A percentile compares a stretch with the other conserved stretches of the same genome.
phyloP scores from a whole-genome alignment of 2,329 filamentous ascomycete genomes.

The Diaporthe helianthi region DNA sequence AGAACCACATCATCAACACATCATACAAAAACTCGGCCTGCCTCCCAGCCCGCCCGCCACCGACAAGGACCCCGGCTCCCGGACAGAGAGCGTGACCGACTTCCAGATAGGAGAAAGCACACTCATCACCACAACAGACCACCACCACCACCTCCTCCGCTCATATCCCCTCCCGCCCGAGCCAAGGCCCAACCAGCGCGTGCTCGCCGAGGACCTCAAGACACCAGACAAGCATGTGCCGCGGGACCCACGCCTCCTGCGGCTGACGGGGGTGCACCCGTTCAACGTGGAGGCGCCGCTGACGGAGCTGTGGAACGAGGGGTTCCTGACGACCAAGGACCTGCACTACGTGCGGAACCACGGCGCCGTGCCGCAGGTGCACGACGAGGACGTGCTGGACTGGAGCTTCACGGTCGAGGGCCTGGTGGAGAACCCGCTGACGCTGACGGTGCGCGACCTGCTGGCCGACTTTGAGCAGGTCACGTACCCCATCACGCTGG shows the following conservation, averaged over 20 bases:
- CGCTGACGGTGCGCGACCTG: conserved; percentile 74
- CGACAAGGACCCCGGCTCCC: conserved; percentile 47
- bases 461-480: conserved; percentile 78
- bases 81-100: conserved; percentile 41
- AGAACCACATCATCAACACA: background rate
- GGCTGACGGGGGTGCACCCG: conserved; percentile 86
- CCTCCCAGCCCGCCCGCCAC: conserved; percentile 52
- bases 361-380: conserved; percentile 78
- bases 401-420: conserved; percentile 89
- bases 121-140: background rate
- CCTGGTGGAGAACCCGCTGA: conserved; percentile 79
- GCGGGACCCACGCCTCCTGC: conserved; percentile 81
- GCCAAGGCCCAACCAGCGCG: conserved; percentile 58
- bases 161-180: conserved; percentile 72
- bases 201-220: conserved; percentile 78
- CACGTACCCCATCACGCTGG: conserved; percentile 86
- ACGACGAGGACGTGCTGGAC: conserved; percentile 73
- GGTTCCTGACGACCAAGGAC: conserved; percentile 86
- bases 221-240: conserved; percentile 85
- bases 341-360: conserved; percentile 94
- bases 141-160: conserved; percentile 35
- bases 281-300: conserved; percentile 91
- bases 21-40: conserved; percentile 36
- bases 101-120: conserved; percentile 36
- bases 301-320: conserved; percentile 76